phyloP scores from a whole-genome alignment of 2,329 filamentous ascomycete genomes.

The Colletotrichum chlorophyti region DNA sequence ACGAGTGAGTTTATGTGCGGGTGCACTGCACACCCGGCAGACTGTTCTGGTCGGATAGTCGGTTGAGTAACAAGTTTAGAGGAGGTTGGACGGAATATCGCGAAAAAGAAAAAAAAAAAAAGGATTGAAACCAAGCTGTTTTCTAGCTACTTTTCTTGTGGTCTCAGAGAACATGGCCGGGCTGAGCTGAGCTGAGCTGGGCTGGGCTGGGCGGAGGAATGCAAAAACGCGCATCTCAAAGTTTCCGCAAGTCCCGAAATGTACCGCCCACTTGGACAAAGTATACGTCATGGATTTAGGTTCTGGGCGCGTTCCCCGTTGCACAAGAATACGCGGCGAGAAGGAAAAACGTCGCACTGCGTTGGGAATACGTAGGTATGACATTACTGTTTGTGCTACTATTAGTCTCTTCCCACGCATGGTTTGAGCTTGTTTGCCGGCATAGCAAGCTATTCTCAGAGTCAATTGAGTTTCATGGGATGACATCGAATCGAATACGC shows the following conservation, averaged over 20 bases:
- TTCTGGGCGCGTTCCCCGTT: background rate
- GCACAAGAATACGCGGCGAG: background rate
- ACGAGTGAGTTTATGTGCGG: too few relatives aligned
- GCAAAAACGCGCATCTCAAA: background rate
- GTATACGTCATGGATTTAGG: conserved; percentile 22
- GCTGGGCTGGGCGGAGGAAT: conserved; percentile 17
- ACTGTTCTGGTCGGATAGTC: too few relatives aligned
- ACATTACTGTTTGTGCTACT: background rate
- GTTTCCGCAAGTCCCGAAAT: conserved; percentile 5
- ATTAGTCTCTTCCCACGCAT: background rate
- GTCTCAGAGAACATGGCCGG: conserved; percentile 10
- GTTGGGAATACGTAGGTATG: background rate
- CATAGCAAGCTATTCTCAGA: background rate
- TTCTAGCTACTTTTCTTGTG: conserved; percentile 12
- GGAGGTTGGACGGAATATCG: too few relatives aligned
- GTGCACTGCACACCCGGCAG: too few relatives aligned
- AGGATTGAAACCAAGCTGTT: too few relatives aligned
- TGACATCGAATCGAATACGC: too few relatives aligned
- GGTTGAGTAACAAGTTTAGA: too few relatives aligned
- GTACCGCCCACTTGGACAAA: conserved; percentile 16
- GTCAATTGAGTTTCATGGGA: background rate
- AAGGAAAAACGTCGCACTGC: conserved; percentile 1
- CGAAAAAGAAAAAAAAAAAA: too few relatives aligned
- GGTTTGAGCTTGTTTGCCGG: background rate
- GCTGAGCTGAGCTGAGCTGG: too few relatives aligned